A percentile compares a stretch with the other conserved stretches of the same genome.
Evolutionary conservation across 2,329 filamentous ascomycete genomes (phyloP).

Genomic region (Chaetomium olivaceum): DNA sequence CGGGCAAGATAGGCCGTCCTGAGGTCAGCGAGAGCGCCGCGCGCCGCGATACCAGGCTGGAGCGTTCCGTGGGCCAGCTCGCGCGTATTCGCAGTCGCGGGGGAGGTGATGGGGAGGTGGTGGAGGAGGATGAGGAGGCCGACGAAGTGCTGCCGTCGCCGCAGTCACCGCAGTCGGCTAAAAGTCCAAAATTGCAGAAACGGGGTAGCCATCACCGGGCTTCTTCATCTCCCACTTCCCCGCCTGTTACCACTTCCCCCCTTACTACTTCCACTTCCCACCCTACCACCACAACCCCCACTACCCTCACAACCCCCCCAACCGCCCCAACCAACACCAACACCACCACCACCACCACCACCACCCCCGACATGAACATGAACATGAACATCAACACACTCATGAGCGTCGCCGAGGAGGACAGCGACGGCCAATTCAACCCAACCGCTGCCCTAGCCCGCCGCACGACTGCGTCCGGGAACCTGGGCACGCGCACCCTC

Average conservation of each 20-base stretch:
- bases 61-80: constrained; percentile 58
- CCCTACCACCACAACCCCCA: not conserved
- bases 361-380: not conserved
- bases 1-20: constrained; percentile 54
- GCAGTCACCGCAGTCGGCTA: constrained; percentile 20
- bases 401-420: not conserved
- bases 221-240: not conserved
- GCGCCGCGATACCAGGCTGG: constrained; percentile 61
- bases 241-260: not conserved
- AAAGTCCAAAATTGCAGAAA: constrained; percentile 23
- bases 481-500: constrained; percentile 32
- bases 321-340: no score
- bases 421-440: not conserved
- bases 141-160: constrained; percentile 21
- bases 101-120: constrained; percentile 32
- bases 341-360: not conserved
- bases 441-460: not conserved
- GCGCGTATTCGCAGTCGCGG: constrained; percentile 44
- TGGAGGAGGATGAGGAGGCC: constrained; percentile 29
- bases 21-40: constrained; percentile 59
- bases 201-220: not conserved
- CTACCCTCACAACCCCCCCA: not conserved
- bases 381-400: not conserved
- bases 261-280: not conserved
- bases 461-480: constrained; percentile 27